Base-by-base conservation (phyloP, 257 asterid species). In the Scutellaria galericulata region DNA sequence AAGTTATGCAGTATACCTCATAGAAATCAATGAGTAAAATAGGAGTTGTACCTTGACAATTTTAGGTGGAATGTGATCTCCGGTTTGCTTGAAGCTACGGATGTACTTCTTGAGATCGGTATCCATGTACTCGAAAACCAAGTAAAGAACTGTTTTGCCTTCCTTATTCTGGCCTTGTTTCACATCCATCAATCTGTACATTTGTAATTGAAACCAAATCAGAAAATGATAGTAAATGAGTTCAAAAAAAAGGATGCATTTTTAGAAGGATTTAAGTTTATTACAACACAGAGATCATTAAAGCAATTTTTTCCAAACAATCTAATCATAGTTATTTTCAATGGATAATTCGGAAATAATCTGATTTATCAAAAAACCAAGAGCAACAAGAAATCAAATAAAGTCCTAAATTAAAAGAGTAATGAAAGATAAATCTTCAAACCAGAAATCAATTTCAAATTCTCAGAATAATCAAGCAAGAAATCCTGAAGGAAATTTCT, bases 101-200 rank as follows among this genome's bases (percentile, higher is more conserved):
- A 93, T 87, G 72, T 86, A 93, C 77, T 93, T 93, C 86, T 93
- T 93, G 66, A 93, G 83, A 68, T 93, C 98, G 37, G 97, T 90
- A 18, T 93, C 96, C 98, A 90, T 90, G 78, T 93, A 93, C 81
- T 93, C 98, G 58, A 93, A 93, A 18, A 93, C 97, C 86, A 93
- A 75, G 83, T 90, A 93, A 24, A 93, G 84, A 66, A 93, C 96
- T 0, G 96, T 93, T 79, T 87, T 93, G 66, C 98, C 97, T 82
- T 93, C 93, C 83, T 93, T 93, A 64, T 83, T 93, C 86, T 73
- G 88, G 44, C 92, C 89, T 89, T 90, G 98, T 66, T 93, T 90
- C 66, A 93, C 97, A 85, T 90, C 98, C 78, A 93, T 73, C 91
- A 93, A 70, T 83, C 97, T 93, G 82, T 18, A 13, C 1, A 11